Evolutionary conservation across 371 early-diverging fungal genomes (phyloP).

Genomic region (Saksenaea oblongispora): DNA sequence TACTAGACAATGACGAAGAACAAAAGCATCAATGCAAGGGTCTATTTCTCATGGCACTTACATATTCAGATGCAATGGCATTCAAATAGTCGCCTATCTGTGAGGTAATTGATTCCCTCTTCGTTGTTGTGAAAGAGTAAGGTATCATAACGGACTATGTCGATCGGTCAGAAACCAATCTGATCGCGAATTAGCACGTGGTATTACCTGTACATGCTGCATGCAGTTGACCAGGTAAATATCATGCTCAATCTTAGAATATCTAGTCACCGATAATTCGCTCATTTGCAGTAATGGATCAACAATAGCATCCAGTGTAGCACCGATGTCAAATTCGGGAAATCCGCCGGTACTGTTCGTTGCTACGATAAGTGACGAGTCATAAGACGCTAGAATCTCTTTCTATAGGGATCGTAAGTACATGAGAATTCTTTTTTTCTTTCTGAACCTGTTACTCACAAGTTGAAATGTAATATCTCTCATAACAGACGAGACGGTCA

Average conservation of each 20-base stretch:
- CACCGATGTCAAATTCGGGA: conserved; percentile 60
- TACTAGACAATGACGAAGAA: conserved; percentile 20
- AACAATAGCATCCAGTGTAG: conserved; percentile 67
- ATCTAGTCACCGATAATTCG: conserved; percentile 56
- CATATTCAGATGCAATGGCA: conserved; percentile 45
- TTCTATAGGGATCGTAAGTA: conserved; percentile 40
- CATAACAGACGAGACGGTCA: conserved; percentile 62
- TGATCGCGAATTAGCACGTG: neutral
- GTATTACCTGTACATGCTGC: conserved; percentile 63
- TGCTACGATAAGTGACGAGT: conserved; percentile 64
- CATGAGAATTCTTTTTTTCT: neutral
- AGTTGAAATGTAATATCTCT: conserved; percentile 70
- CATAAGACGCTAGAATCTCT: conserved; percentile 81
- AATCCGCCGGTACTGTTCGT: conserved; percentile 28
- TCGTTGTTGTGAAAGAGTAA: conserved; percentile 38
- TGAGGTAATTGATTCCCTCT: conserved; percentile 25
- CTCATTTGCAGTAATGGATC: conserved; percentile 78
- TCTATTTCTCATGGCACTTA: conserved; percentile 10
- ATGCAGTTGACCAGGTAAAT: conserved; percentile 80
- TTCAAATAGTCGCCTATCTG: conserved; percentile 33
- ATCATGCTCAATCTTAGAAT: conserved; percentile 61
- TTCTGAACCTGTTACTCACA: conserved; percentile 31
- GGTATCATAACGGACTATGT: conserved; percentile 28
- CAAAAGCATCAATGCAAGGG: neutral
- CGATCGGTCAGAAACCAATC: neutral